A percentile compares a stretch with the other conserved stretches of the same genome.
These are phyloP conservation scores for Ascochyta rabiei DNA, from an alignment of 2,329 filamentous ascomycete species.

Conservation along the genomic window DNA sequence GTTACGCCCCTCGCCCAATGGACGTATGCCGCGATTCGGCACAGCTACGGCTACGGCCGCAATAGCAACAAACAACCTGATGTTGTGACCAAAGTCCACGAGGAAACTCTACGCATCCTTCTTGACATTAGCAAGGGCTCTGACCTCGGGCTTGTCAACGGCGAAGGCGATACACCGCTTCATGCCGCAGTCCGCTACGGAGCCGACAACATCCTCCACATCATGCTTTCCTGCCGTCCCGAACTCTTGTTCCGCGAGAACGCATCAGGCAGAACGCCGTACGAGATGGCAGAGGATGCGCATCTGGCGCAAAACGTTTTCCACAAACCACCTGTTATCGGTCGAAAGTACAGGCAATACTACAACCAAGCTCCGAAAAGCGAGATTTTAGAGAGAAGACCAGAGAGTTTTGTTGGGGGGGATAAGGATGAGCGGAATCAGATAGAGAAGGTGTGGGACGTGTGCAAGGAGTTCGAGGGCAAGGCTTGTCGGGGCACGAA, in stretches of 20 bases:
- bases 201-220: constrained; percentile 47
- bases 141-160: constrained; percentile 64
- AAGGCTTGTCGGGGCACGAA: constrained; percentile 43
- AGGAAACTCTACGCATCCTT: constrained; percentile 24
- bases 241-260: constrained; percentile 73
- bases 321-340: constrained; percentile 20
- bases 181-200: constrained; percentile 60
- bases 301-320: constrained; percentile 50
- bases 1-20: constrained; percentile 66
- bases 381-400: constrained; percentile 10
- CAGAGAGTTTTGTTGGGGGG: constrained; percentile 28
- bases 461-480: constrained; percentile 44
- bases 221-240: constrained; percentile 62
- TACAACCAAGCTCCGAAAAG: neutral
- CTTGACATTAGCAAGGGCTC: constrained; percentile 52
- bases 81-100: neutral
- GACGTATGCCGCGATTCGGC: constrained; percentile 8
- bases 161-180: constrained; percentile 68
- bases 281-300: constrained; percentile 68
- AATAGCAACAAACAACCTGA: neutral
- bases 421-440: constrained; percentile 1
- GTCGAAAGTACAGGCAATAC: neutral
- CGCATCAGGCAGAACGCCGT: constrained; percentile 74
- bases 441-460: constrained; percentile 42
- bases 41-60: neutral